Conservation (phyloP, 1,139 yeast genomes). For the Casaregolazyma lundiana region DNA sequence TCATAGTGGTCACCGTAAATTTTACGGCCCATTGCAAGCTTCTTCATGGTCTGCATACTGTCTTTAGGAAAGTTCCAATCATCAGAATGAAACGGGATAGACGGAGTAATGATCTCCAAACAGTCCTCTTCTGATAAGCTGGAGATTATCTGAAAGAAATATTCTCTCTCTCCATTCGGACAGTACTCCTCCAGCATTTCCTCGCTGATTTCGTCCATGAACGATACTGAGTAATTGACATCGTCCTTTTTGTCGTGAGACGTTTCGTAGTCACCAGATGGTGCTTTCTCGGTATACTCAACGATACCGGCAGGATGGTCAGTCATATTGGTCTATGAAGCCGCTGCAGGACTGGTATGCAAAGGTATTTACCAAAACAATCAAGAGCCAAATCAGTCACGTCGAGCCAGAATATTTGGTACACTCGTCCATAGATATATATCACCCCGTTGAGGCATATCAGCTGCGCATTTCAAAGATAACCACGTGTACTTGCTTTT, state of each 20-base stretch:
- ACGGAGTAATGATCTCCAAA: conserved; percentile 38
- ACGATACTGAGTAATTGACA: neutral
- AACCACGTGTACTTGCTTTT: no score
- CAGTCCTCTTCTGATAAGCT: conserved; percentile 39
- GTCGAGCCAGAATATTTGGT: no score
- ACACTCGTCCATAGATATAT: no score
- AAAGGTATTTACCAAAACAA: no score
- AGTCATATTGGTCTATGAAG: no score
- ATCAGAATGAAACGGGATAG: conserved; percentile 39
- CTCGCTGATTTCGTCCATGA: neutral
- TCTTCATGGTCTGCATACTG: conserved; percentile 33
- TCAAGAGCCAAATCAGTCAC: no score
- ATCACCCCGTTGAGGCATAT: no score
- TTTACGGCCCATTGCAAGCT: conserved; percentile 24
- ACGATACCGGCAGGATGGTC: neutral
- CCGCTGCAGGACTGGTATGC: no score
- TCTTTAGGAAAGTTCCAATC: conserved; percentile 49
- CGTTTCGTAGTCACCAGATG: neutral
- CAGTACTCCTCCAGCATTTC: conserved; percentile 11
- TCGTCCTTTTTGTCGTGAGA: neutral
- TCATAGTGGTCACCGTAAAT: conserved; percentile 17
- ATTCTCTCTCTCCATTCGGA: conserved; percentile 12
- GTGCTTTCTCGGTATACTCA: neutral
- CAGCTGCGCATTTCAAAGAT: no score
- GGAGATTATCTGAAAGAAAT: conserved; percentile 9